Conservation (phyloP, 352 stramenopile genomes). For the Globisporangium emineosum region DNA sequence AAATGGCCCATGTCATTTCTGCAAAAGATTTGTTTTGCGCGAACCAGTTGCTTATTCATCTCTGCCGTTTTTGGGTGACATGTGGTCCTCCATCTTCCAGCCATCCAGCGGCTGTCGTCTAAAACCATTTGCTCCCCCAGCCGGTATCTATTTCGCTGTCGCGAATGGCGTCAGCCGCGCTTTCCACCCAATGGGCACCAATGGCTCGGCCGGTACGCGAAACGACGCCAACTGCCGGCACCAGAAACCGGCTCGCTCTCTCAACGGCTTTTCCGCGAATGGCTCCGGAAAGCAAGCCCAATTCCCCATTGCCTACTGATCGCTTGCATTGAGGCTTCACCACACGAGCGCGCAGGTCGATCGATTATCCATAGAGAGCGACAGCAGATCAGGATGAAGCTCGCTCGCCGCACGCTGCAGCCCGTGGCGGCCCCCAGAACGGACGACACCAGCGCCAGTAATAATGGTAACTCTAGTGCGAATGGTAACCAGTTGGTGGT, state of each 20-base stretch:
- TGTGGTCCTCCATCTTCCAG: too few relatives aligned
- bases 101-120: too few relatives aligned
- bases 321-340: too few relatives aligned
- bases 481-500: not conserved
- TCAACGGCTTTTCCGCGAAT: not conserved
- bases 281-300: not conserved
- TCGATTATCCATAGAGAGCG: not conserved
- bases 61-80: too few relatives aligned
- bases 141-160: too few relatives aligned
- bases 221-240: slow-evolving; percentile 1
- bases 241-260: not conserved
- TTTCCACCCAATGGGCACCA: not conserved
- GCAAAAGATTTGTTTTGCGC: too few relatives aligned
- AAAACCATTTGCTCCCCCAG: too few relatives aligned
- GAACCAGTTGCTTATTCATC: too few relatives aligned
- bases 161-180: not conserved
- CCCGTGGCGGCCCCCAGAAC: not conserved
- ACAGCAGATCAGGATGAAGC: not conserved
- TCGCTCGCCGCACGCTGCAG: not conserved
- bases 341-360: too few relatives aligned
- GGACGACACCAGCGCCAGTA: not conserved
- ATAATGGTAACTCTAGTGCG: not conserved
- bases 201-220: not conserved
- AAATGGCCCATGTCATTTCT: too few relatives aligned
- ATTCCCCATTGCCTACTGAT: not conserved